Conservation (phyloP, 371 early-diverging fungal genomes). For the Circinella umbellata region DNA sequence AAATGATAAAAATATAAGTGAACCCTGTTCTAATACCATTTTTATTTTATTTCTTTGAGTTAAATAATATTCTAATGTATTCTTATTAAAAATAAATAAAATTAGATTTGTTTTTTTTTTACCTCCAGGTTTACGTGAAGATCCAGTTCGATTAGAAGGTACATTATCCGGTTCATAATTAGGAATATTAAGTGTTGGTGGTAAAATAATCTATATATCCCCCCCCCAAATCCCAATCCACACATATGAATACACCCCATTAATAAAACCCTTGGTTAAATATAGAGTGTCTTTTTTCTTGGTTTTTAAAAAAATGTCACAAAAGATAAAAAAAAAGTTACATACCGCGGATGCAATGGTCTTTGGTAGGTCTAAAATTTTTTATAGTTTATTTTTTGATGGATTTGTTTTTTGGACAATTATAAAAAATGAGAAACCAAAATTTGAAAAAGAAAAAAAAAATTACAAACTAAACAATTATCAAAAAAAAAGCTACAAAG, state of each 20-base stretch:
- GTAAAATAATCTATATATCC: conserved; percentile 36
- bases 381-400: background rate
- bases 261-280: background rate
- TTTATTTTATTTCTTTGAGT: no score
- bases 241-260: background rate
- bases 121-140: conserved; percentile 25
- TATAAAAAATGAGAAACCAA: no score
- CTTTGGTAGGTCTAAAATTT: conserved; percentile 27
- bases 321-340: background rate
- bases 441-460: background rate
- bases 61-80: background rate
- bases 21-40: conserved; percentile 56
- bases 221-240: background rate
- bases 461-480: background rate
- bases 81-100: background rate
- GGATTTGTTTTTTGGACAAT: no score
- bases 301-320: background rate
- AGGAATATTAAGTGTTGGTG: conserved; percentile 51
- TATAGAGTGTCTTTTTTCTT: background rate
- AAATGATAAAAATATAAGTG: conserved; percentile 64
- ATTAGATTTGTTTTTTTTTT: background rate
- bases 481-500: no score
- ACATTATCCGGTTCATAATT: conserved; percentile 31
- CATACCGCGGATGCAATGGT: conserved; percentile 46
- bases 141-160: conserved; percentile 3